These are phyloP conservation scores for Aureobasidium lini DNA, from an alignment of 2,329 filamentous ascomycete genomes.

Conservation along the genomic window DNA sequence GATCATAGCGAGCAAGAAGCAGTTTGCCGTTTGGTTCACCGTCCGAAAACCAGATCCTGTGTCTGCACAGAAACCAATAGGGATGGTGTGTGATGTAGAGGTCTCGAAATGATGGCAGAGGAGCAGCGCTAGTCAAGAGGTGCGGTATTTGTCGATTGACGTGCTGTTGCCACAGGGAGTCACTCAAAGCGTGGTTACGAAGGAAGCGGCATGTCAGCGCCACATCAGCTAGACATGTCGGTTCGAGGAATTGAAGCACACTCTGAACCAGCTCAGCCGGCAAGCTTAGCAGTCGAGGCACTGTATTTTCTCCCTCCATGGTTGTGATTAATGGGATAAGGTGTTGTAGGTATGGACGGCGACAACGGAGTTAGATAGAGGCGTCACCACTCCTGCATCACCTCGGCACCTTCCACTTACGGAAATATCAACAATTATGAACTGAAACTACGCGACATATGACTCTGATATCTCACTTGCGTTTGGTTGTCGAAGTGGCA, in stretches of 20 bases:
- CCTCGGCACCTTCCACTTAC: conserved; percentile 5
- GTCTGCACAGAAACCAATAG: conserved; percentile 73
- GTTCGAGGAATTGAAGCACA: conserved; percentile 60
- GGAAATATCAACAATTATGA: neutral
- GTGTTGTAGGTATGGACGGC: neutral
- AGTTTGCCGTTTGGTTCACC: conserved; percentile 64
- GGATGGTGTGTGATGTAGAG: conserved; percentile 69
- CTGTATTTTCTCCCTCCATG: neutral
- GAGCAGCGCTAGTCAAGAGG: conserved; percentile 46
- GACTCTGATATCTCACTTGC: neutral
- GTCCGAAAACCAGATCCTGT: conserved; percentile 84
- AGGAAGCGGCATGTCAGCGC: conserved; percentile 57
- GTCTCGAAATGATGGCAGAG: conserved; percentile 58
- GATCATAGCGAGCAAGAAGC: conserved; percentile 69
- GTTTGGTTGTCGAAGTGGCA: too few species aligned
- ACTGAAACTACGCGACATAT: neutral
- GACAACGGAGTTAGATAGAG: conserved; percentile 1
- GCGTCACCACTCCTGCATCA: neutral
- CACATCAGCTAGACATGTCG: conserved; percentile 54
- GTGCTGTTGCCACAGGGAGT: conserved; percentile 63
- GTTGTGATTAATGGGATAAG: neutral
- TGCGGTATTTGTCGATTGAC: conserved; percentile 62
- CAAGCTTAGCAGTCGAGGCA: conserved; percentile 44
- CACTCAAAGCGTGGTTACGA: conserved; percentile 51
- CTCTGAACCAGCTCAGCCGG: conserved; percentile 68